phyloP scores from a whole-genome alignment of 106 monocot genomes.

The Hemerocallis citrina region DNA sequence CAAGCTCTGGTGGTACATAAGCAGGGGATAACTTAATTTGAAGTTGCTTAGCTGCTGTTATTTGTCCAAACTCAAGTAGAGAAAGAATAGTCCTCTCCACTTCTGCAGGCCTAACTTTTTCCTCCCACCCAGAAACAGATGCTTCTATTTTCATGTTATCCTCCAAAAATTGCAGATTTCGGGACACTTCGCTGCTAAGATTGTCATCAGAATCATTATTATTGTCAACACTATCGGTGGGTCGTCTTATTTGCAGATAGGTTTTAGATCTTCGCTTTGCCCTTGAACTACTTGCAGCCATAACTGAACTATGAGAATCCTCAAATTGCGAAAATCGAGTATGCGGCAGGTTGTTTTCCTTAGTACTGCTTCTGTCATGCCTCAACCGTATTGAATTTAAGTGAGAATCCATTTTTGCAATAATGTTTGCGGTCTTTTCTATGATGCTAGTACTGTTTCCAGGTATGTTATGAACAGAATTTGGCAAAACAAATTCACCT shows the following conservation, averaged over 20 bases:
- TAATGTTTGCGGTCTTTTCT: constrained; percentile 82
- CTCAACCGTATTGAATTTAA: constrained; percentile 40
- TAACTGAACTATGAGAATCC: constrained; percentile 24
- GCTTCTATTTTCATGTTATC: constrained; percentile 57
- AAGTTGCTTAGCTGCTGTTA: constrained; percentile 92
- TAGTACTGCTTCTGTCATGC: constrained; percentile 53
- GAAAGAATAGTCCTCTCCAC: constrained; percentile 90
- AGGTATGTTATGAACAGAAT: constrained; percentile 40
- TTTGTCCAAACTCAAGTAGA: constrained; percentile 91
- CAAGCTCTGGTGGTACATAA: constrained; percentile 64
- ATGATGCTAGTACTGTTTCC: constrained; percentile 55
- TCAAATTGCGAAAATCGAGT: constrained; percentile 11
- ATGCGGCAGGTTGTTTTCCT: constrained; percentile 31
- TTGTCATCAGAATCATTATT: constrained; percentile 49
- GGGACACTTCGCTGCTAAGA: constrained; percentile 26
- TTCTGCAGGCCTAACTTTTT: constrained; percentile 74
- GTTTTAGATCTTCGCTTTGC: constrained; percentile 57
- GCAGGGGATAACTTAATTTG: constrained; percentile 86
- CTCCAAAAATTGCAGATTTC: constrained; percentile 27
- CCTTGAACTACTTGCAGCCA: constrained; percentile 33
- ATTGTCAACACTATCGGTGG: constrained; percentile 34
- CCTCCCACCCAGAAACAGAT: constrained; percentile 80
- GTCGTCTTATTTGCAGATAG: constrained; percentile 27
- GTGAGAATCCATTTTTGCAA: constrained; percentile 85
- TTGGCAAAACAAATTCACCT: constrained; percentile 23